Evolutionary conservation across 176 grass and related monocot species (phyloP).

Genomic region (bread wheat (Triticum aestivum)): IWGSC_CS_RefSeq_v2.1 NC_057802.1:412614902-412615401

Average conservation of each 20-base stretch:
- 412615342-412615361: neutral
- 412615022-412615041: too few relatives aligned
- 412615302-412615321: neutral
- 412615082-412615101: too few relatives aligned
- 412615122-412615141: too few relatives aligned
- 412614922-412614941: neutral
- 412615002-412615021: neutral
- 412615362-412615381: neutral
- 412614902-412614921: neutral
- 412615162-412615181: neutral
- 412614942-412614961: neutral
- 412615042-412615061: too few relatives aligned
- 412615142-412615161: too few relatives aligned
- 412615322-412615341: neutral
- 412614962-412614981: neutral
- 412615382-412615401: neutral
- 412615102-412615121: too few relatives aligned
- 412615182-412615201: slow-evolving; percentile 3
- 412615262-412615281: slow-evolving; percentile 3
- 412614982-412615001: neutral
- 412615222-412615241: neutral
- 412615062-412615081: too few relatives aligned
- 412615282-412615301: slow-evolving; percentile 17
- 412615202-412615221: slow-evolving; percentile 1
- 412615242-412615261: neutral